These are phyloP conservation scores for Xylaria telfairii DNA, from an alignment of 495 filamentous ascomycete species.

Conservation along the genomic window DNA sequence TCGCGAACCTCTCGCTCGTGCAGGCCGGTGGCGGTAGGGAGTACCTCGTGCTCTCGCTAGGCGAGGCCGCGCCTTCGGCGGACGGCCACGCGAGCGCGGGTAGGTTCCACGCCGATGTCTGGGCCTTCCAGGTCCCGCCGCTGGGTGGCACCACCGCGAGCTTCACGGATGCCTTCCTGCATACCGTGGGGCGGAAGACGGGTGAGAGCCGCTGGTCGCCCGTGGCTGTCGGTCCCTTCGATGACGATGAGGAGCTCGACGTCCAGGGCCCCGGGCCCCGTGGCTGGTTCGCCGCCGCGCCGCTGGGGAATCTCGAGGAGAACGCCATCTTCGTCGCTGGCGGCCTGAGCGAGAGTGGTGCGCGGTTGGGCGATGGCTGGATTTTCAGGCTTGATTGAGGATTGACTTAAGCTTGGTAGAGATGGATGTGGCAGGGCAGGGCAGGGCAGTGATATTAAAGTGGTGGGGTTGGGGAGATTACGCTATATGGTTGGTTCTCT, in stretches of 20 bases:
- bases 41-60: slow-evolving; percentile 70
- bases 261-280: slow-evolving; percentile 49
- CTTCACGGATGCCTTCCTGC: slow-evolving; percentile 61
- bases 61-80: slow-evolving; percentile 66
- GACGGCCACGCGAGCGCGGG: slow-evolving; percentile 71
- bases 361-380: slow-evolving; percentile 60
- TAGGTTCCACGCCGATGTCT: slow-evolving; percentile 73
- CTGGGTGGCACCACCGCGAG: slow-evolving; percentile 57
- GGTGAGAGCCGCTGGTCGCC: slow-evolving; percentile 60
- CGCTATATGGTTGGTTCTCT: background rate
- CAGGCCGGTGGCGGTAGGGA: slow-evolving; percentile 59
- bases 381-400: slow-evolving; percentile 52
- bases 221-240: slow-evolving; percentile 47
- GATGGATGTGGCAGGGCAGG: too few relatives aligned
- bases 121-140: slow-evolving; percentile 70
- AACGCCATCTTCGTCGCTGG: slow-evolving; percentile 60
- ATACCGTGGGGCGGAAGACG: slow-evolving; percentile 55
- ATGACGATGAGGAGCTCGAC: slow-evolving; percentile 53
- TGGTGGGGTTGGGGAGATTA: background rate
- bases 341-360: slow-evolving; percentile 51
- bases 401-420: background rate
- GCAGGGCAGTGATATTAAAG: background rate
- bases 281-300: slow-evolving; percentile 55
- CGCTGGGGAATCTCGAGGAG: slow-evolving; percentile 56
- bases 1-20: slow-evolving; percentile 53